phyloP scores from a whole-genome alignment of 2,329 filamentous ascomycete genomes.

The Arthrinium phaeospermum region DNA sequence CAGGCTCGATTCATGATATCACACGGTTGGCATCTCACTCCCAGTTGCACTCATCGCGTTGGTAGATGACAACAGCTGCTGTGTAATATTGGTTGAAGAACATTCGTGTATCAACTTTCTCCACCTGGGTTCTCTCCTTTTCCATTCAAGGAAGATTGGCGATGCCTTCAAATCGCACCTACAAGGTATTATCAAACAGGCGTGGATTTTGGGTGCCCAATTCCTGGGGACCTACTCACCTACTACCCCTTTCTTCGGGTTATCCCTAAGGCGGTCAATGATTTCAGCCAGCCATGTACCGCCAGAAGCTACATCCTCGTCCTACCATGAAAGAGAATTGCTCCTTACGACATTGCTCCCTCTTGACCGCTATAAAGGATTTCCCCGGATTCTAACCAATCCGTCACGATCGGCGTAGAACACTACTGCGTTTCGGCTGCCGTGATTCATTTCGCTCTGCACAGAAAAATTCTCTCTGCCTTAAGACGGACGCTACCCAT shows the following conservation, averaged over 20 bases:
- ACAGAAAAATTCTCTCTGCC: neutral
- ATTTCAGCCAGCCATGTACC: neutral
- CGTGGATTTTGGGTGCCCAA: neutral
- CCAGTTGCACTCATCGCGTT: neutral
- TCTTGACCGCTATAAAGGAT: neutral
- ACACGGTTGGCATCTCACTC: too few species aligned
- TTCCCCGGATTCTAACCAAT: neutral
- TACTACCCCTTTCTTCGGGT: neutral
- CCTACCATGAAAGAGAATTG: neutral
- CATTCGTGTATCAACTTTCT: neutral
- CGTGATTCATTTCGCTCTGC: neutral
- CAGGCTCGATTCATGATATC: neutral
- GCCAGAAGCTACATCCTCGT: neutral
- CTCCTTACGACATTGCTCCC: neutral
- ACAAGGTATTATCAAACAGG: neutral
- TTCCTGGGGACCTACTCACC: neutral
- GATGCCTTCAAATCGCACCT: neutral
- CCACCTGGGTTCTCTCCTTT: neutral
- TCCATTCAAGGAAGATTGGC: neutral
- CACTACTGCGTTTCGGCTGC: neutral
- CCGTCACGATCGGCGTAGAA: neutral
- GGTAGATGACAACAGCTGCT: neutral
- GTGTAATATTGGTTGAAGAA: neutral
- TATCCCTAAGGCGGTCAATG: neutral
- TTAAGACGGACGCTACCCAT: neutral